These are phyloP conservation scores for Fraxinus albicans DNA, from an alignment of 305 asterid genomes.

Conservation along the genomic window DNA sequence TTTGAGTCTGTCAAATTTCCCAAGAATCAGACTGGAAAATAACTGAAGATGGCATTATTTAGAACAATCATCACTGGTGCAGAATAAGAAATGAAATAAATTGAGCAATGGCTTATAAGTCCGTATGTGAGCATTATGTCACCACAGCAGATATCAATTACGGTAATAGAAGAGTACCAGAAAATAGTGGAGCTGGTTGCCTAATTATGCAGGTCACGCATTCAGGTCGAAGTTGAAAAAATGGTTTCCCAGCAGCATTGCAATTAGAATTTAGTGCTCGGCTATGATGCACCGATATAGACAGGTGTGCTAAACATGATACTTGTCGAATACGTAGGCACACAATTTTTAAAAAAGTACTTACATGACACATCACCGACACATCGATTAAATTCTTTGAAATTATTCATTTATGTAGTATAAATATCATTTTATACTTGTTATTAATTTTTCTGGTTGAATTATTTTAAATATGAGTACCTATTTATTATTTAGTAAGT, in stretches of 20 bases:
- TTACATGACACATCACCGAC: not conserved
- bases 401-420: too few species aligned
- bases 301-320: not conserved
- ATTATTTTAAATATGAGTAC: too few species aligned
- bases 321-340: not conserved
- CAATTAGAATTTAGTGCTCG: not conserved
- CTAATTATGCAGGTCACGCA: not conserved
- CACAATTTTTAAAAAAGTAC: too few species aligned
- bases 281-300: not conserved
- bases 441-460: too few species aligned
- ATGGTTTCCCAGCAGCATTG: not conserved
- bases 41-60: not conserved
- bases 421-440: too few species aligned
- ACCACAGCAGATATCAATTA: not conserved
- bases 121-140: not conserved
- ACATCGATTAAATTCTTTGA: not conserved
- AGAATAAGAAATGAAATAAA: not conserved
- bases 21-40: not conserved
- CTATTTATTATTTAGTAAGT: too few species aligned
- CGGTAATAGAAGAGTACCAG: not conserved
- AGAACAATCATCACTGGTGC: not conserved
- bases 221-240: not conserved
- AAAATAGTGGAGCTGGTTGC: not conserved
- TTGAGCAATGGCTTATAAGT: not conserved
- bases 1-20: not conserved